Evolutionary conservation across 2,329 filamentous ascomycete species (phyloP), one percentile per base, ranked within the genome.

Genomic region (Rutstroemia sp.): DNA sequence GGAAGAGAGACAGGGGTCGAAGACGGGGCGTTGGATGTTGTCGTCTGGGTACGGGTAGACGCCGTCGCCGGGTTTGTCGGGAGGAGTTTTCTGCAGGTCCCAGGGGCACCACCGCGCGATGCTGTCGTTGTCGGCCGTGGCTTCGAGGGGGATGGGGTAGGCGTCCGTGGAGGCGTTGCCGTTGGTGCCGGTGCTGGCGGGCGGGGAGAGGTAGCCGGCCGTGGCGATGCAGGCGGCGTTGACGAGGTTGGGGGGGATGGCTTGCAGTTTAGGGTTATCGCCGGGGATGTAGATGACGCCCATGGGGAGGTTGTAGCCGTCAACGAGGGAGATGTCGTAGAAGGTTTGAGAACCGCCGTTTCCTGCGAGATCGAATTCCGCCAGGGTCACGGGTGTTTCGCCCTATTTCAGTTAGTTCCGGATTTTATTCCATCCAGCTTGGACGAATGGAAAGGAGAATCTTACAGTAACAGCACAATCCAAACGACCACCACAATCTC

Each of bases 301-400:
- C 60, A 92, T 69, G 1, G 87, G 87, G 1, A 92, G 72, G 67
- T 92, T 92, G 77, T 92, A 92, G 49, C 89, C 89, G 67, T 94
- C 89, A 21, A 94, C 89, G 2, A 92, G 77, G 42, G 87, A 91
- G 61, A 94, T 88, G 70, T 94, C 89, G 72, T 92, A 92, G 70
- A 90, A 94, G 9, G 84, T 87, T 67, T 91, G 86, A 58, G 68
- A 71, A 49, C 74, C 74, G 21, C 76, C 75, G 30, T 86, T 85
- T 27, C 85, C 87, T 50, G 82, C 79, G 16, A 92, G 78, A 54
- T 86, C 90, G 71, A 94, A 92, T 68, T 95, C 90, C 41, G 87
- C 88, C 12, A 95, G 79, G 1, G 88, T 92, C 14, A 84, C 84
- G 10, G 90, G 90, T 30, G 84, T 80, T 56, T 82, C 78, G 18